Evolutionary conservation across 176 grass and related monocot species (phyloP).

Genomic region (Sorghum bicolor): DNA sequence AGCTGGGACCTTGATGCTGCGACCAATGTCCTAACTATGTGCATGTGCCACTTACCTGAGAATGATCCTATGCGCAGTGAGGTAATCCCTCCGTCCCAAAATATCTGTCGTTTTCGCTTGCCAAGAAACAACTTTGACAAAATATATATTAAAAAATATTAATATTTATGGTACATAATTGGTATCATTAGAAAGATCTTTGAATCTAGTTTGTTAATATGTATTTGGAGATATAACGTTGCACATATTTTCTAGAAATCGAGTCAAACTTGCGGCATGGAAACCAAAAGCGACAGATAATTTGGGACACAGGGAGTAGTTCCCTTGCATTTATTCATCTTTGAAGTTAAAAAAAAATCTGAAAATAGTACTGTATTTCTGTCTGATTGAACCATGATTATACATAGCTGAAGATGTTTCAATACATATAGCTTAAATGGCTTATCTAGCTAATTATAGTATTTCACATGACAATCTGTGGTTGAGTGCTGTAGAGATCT

Average conservation of each 20-base stretch:
- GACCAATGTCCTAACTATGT: constrained; percentile 85
- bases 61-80: constrained; percentile 59
- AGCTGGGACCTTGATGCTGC: constrained; percentile 87
- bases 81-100: no score
- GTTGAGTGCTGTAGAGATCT: background rate
- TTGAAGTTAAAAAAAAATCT: constrained; percentile 19
- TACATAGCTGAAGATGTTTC: constrained; percentile 23
- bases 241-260: no score
- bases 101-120: no score
- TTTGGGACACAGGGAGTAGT: background rate
- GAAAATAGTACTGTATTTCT: constrained; percentile 22
- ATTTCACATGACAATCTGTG: constrained; percentile 20
- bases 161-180: no score
- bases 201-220: no score
- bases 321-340: constrained; percentile 20
- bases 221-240: no score
- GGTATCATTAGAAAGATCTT: no score
- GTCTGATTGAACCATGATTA: constrained; percentile 18
- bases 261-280: no score
- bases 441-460: constrained; percentile 18
- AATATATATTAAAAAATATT: no score
- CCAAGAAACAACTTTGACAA: no score
- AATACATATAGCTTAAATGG: background rate
- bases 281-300: no score
- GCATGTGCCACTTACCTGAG: constrained; percentile 83